Evolutionary conservation across 2,329 filamentous ascomycete species (phyloP).

Genomic region (Pseudocercospora pini-densiflorae): DNA sequence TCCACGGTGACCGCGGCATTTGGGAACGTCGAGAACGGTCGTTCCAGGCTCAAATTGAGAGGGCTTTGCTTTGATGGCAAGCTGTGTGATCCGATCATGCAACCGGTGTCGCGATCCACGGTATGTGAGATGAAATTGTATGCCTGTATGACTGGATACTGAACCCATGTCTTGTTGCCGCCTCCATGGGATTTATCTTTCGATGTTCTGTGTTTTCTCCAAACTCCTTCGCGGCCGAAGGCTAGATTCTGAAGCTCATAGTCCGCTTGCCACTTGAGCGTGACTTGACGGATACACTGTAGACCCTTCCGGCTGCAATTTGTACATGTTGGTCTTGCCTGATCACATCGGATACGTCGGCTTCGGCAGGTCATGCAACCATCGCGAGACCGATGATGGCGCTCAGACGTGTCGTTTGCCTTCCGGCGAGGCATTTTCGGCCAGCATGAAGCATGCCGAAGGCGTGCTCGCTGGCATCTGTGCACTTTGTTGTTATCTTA

Average conservation of each 20-base stretch:
- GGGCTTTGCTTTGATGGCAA: not conserved
- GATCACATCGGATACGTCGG: constrained; percentile 5
- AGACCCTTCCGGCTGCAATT: constrained; percentile 5
- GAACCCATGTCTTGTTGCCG: not conserved
- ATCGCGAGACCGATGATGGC: constrained; percentile 1
- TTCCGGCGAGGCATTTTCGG: constrained; percentile 10
- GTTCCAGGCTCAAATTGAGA: not conserved
- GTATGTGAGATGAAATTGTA: constrained; percentile 1
- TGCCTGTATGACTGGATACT: not conserved
- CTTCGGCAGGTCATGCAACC: constrained; percentile 8
- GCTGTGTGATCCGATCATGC: not conserved
- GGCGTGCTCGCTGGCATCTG: not conserved
- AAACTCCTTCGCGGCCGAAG: not conserved
- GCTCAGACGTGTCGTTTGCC: not conserved
- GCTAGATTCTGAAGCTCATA: not conserved
- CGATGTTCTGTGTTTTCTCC: not conserved
- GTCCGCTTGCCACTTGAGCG: constrained; percentile 7
- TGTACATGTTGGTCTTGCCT: not conserved
- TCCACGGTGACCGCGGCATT: constrained; percentile 3
- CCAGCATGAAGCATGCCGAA: not conserved
- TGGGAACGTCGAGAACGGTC: not conserved
- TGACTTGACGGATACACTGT: not conserved
- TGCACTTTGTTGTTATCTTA: not conserved
- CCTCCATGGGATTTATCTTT: not conserved
- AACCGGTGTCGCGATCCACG: not conserved